Evolutionary conservation across 495 filamentous ascomycete species (phyloP), one percentile per base, ranked within the genome.

Genomic region (Paragyromitra xinjiangensis): DNA sequence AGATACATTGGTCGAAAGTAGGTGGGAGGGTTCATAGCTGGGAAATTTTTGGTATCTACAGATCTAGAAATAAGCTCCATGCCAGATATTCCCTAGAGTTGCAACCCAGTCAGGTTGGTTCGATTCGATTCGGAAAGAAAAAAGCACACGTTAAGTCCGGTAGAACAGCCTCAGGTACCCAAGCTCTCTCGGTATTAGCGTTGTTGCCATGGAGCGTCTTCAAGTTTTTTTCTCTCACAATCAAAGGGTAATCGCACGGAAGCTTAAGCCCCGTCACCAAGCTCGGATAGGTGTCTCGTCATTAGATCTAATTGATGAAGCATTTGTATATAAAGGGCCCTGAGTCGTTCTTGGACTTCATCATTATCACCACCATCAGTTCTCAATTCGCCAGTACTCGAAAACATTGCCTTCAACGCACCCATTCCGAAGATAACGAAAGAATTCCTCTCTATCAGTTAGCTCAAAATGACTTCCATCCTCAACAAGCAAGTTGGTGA

Each of bases 401-500:
- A 11, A 48, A 48, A 48, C 44, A 48, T 16, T 16, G 2, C 44
- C 16, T 48, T 48, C 8, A 48, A 1, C 12, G 5, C 11, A 16
- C 16, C 12, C 0, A 22, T 2, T 16, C 14, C 16, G 3, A 34
- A 48, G 44, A 48, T 16, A 48, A 12, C 44, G 11, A 16, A 48
- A 16, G 44, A 48, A 48, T 0, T 4, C 44, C 44, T 48, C 5
- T 48, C 44, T 48, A 12, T 34, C 2, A 34, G 3, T 34, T 34
- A 34, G 29, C 29, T 34, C 44, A 59, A 45, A 56, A 78, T 83
- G 82, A 1, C 50, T 55, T 55, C 39, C 16, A 61, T 83, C 50
- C 26, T 37, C 64, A 85, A 85, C 79, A 86, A 83, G 68, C 77
- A 84, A 77, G 80, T 88, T 58, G 87, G 86, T 24, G 56, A 80